A percentile compares a stretch with the other conserved stretches of the same genome.
Conservation (phyloP, 495 filamentous ascomycete species). For the Neurospora sp. region DNA sequence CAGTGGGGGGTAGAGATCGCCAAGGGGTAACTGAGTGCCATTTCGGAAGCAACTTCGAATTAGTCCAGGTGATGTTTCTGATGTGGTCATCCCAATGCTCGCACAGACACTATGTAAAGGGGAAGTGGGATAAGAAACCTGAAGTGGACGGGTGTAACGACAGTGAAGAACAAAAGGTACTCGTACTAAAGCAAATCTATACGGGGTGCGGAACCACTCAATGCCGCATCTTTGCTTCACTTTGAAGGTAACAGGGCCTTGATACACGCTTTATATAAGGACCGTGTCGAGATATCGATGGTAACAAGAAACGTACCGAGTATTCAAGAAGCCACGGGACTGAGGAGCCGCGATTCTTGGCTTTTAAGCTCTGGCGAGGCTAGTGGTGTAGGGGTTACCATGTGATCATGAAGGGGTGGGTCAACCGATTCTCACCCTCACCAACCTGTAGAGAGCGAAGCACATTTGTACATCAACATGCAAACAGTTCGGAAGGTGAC, state of each 20-base stretch:
- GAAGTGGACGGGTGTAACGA: neutral
- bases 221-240: neutral
- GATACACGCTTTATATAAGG: neutral
- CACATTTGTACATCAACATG: neutral
- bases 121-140: neutral
- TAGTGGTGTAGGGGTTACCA: neutral
- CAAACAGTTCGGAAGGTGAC: neutral
- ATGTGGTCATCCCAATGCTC: neutral
- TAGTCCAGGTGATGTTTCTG: neutral
- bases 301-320: neutral
- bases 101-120: neutral
- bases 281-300: neutral
- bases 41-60: neutral
- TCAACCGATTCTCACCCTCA: neutral
- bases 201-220: neutral
- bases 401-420: neutral
- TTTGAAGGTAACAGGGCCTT: neutral
- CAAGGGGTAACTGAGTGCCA: neutral
- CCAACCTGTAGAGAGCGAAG: neutral
- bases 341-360: neutral
- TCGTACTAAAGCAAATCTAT: neutral
- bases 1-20: neutral
- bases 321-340: neutral
- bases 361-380: neutral
- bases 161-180: neutral